These are phyloP conservation scores for Dimargaris xerosporica DNA, from an alignment of 192 early-diverging fungal species.

Conservation along the genomic window DNA sequence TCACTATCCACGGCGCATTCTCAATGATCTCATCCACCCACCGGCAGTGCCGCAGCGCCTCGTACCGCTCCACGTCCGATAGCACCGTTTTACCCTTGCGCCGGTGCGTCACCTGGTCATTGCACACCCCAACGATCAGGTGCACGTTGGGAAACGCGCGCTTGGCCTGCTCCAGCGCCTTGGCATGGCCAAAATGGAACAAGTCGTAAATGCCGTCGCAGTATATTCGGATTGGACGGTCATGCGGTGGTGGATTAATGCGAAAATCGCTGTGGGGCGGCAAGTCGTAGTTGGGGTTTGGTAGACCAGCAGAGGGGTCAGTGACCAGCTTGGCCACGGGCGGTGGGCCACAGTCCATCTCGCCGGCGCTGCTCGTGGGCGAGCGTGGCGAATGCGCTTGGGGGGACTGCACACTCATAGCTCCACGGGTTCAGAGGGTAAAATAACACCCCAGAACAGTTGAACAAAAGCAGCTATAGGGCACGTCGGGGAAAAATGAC, in stretches of 20 bases:
- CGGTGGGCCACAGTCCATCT: too few species aligned
- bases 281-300: conserved; percentile 11
- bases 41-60: conserved; percentile 64
- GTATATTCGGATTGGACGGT: conserved; percentile 62
- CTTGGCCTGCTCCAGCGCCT: conserved; percentile 70
- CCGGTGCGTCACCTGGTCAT: conserved; percentile 54
- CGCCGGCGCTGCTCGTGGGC: too few species aligned
- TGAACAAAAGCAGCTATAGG: too few species aligned
- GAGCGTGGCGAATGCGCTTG: too few species aligned
- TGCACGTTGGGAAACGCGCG: conserved; percentile 59
- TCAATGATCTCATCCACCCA: conserved; percentile 72
- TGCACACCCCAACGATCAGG: conserved; percentile 62
- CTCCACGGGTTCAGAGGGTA: too few species aligned
- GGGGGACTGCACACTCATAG: too few species aligned
- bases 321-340: too few species aligned
- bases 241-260: conserved; percentile 47
- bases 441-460: too few species aligned
- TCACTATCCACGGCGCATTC: conserved; percentile 62
- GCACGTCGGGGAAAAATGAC: too few species aligned
- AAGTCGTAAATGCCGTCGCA: conserved; percentile 79
- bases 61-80: conserved; percentile 58
- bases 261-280: conserved; percentile 23
- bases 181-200: conserved; percentile 71
- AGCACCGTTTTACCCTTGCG: conserved; percentile 73
- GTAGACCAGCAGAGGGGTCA: too few species aligned